A percentile compares a stretch with the other conserved stretches of the same genome.
Conservation (phyloP, 495 filamentous ascomycete genomes). For the Cairneyella variabilis region DNA sequence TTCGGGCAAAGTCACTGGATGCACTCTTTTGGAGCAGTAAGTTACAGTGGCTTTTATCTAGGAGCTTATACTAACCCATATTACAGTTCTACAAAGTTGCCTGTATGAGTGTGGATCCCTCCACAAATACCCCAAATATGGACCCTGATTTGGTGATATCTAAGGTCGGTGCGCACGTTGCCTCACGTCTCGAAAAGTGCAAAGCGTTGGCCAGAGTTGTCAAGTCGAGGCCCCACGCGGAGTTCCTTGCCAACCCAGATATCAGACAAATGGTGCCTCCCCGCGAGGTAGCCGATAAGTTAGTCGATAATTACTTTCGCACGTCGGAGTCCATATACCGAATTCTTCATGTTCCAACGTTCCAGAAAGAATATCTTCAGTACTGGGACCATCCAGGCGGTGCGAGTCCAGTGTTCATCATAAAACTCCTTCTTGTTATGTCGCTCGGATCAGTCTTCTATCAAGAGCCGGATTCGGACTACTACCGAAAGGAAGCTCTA, state of each 20-base stretch:
- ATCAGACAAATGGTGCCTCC: constrained; percentile 34
- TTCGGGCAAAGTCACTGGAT: constrained; percentile 55
- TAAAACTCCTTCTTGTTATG: constrained; percentile 61
- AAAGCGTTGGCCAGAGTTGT: constrained; percentile 20
- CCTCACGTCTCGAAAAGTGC: constrained; percentile 19
- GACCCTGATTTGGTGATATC: neutral
- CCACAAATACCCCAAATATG: neutral
- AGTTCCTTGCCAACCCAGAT: constrained; percentile 13
- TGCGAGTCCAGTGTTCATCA: constrained; percentile 40
- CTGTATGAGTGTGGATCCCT: neutral
- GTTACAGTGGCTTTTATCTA: too few relatives aligned
- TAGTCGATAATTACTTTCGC: constrained; percentile 43
- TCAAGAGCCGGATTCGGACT: constrained; percentile 36
- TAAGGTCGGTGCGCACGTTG: constrained; percentile 9
- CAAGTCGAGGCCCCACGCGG: constrained; percentile 21
- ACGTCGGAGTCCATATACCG: constrained; percentile 46
- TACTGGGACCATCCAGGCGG: constrained; percentile 32
- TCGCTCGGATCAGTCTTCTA: constrained; percentile 57
- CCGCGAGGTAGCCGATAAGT: constrained; percentile 40
- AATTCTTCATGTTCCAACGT: constrained; percentile 55
- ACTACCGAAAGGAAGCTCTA: constrained; percentile 46
- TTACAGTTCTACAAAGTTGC: constrained; percentile 12
- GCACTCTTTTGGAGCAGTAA: constrained; percentile 43
- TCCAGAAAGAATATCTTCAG: constrained; percentile 35
- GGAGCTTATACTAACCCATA: too few relatives aligned